Evolutionary conservation across 2,329 filamentous ascomycete genomes (phyloP), one percentile per base, ranked within the genome.

Genomic region (Aspergillus niger): DNA sequence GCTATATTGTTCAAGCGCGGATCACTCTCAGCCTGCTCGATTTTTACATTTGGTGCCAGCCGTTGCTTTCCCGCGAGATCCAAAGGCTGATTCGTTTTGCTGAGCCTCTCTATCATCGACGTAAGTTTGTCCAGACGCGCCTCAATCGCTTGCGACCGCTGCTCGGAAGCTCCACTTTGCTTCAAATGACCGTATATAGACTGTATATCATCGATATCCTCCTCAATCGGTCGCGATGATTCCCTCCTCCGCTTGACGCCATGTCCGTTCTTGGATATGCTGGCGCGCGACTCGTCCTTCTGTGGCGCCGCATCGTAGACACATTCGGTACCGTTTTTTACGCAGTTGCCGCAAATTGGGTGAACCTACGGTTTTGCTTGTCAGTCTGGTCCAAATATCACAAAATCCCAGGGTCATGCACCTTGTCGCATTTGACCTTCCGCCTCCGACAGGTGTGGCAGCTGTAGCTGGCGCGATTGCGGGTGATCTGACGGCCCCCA

Each of bases 361-460:
- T 80, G 79, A 28, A 75, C 72, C 77, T 79, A 55, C 1, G 47
- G 43, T 63, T 53, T 61, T 43, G 10, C 59, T 17, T 30, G 11
- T 17, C 2, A 28, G n/a, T 7, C 15, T n/a, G 3, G 26, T 38
- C n/a, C 17, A 50, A 28, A n/a, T 6, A 15, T 8, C 39, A 17
- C 22, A 6, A n/a, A 24, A 30, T 32, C 13, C 11, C 6, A 8
- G 22, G 7, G 1, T 6, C 17, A 32, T 38, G 8, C 65, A 74
- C 72, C 69, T 80, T 80, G 66, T 79, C 74, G 62, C 79, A 81
- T 73, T 80, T 81, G 52, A 81, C 77, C 63, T 81, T 81, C 30
- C 79, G 74, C 59, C 76, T 69, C 51, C 79, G 76, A 68, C 79
- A 81, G 1, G 73, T 78, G 65, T 80, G 75, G 61, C 80, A 81